phyloP scores from a whole-genome alignment of 2,329 filamentous ascomycete genomes.

The Colletotrichum sp. region DNA sequence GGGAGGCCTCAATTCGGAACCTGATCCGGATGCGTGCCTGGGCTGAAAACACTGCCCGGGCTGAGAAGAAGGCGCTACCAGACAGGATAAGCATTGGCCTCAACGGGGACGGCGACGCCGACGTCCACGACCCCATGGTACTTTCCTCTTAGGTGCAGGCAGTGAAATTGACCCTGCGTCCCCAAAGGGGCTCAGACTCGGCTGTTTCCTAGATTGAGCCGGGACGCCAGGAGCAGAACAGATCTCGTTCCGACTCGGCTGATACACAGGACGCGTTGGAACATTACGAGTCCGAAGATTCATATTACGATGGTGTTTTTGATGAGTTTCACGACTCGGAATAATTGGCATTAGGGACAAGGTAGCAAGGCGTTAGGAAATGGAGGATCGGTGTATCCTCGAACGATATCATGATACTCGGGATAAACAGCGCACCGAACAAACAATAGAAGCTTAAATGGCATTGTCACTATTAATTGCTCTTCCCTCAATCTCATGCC shows the following conservation, averaged over 20 bases:
- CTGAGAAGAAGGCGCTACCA: slow-evolving; percentile 46
- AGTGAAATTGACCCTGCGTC: background rate
- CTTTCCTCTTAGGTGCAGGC: slow-evolving; percentile 1
- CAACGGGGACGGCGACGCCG: slow-evolving; percentile 29
- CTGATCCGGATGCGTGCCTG: slow-evolving; percentile 84
- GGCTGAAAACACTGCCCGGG: slow-evolving; percentile 72
- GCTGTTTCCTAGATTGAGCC: background rate
- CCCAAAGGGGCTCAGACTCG: background rate
- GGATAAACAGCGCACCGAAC: slow-evolving; percentile 13
- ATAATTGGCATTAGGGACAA: background rate
- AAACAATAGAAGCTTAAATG: background rate
- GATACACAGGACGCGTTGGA: background rate
- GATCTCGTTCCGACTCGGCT: background rate
- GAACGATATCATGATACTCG: background rate
- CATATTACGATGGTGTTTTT: background rate
- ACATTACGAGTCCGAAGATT: background rate
- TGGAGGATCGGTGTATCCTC: background rate
- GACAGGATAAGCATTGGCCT: slow-evolving; percentile 44
- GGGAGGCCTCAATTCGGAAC: slow-evolving; percentile 82
- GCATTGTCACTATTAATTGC: background rate
- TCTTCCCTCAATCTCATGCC: accelerated
- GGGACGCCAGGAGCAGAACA: background rate
- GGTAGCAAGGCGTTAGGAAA: background rate
- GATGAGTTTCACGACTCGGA: background rate
- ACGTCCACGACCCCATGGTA: slow-evolving; percentile 18